Evolutionary conservation across 2,329 filamentous ascomycete genomes (phyloP).

Genomic region (Colletotrichum musae): DNA sequence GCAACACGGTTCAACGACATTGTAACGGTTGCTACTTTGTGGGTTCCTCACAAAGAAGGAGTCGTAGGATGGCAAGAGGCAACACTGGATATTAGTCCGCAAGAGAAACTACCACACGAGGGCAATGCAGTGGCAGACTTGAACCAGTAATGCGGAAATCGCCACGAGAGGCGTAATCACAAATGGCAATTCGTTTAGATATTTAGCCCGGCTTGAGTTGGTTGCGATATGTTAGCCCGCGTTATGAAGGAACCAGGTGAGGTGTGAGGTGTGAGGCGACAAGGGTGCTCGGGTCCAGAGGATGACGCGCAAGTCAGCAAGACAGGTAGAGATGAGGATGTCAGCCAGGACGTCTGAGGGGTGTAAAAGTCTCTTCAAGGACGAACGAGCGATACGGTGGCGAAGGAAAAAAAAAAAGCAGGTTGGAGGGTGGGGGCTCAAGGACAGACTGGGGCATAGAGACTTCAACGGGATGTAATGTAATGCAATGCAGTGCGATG

Average conservation of each 20-base stretch:
- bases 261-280: too few relatives aligned
- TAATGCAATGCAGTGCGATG: constrained; percentile 10
- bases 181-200: too few relatives aligned
- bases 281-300: too few relatives aligned
- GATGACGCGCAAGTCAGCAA: too few relatives aligned
- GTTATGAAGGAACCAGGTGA: too few relatives aligned
- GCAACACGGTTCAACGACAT: constrained; percentile 69
- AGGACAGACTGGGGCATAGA: background rate
- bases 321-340: too few relatives aligned
- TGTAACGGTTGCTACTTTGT: constrained; percentile 11
- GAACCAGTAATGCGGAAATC: too few relatives aligned
- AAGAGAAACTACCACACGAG: background rate
- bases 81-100: background rate
- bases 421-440: constrained; percentile 1
- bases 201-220: too few relatives aligned
- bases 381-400: constrained; percentile 22
- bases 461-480: constrained; percentile 17
- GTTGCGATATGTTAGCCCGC: too few relatives aligned
- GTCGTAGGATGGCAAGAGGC: background rate
- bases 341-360: background rate
- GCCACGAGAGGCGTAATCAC: too few relatives aligned
- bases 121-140: background rate
- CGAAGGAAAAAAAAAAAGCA: constrained; percentile 16
- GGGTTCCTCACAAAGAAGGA: background rate
- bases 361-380: constrained; percentile 8